phyloP scores from a whole-genome alignment of 805 yeast genomes.

The Myxozyma udenii region DNA sequence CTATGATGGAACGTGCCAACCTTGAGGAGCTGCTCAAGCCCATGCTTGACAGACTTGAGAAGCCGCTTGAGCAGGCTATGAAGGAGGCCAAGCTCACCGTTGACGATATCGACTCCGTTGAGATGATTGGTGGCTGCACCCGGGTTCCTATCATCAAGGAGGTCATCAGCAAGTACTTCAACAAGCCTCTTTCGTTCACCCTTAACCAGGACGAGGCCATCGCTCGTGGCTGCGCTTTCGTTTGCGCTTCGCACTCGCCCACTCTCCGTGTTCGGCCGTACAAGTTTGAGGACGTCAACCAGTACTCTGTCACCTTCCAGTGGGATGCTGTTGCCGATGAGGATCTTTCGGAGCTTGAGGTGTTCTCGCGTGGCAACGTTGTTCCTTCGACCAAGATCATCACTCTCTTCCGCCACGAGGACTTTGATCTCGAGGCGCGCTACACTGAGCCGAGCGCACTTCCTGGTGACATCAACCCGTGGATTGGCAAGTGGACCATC shows the following conservation, averaged over 20 bases:
- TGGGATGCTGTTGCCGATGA: conserved; percentile 96
- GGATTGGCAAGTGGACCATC: conserved; percentile 80
- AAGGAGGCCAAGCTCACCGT: conserved; percentile 68
- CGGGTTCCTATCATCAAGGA: conserved; percentile 94
- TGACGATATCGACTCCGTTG: conserved; percentile 83
- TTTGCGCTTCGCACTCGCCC: conserved; percentile 98
- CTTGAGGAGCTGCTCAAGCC: conserved; percentile 88
- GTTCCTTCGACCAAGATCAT: conserved; percentile 96
- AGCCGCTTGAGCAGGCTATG: conserved; percentile 79
- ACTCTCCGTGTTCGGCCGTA: conserved; percentile 97
- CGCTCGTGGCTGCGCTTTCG: conserved; percentile 98
- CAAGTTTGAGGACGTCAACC: conserved; percentile 94
- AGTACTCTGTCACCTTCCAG: conserved; percentile 84
- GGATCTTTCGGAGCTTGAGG: conserved; percentile 84
- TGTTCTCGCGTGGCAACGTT: conserved; percentile 88
- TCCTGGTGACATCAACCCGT: conserved; percentile 63
- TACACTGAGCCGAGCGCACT: conserved; percentile 73
- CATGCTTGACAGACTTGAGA: conserved; percentile 67
- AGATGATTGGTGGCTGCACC: conserved; percentile 96
- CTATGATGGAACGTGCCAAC: conserved; percentile 84
- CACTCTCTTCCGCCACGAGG: conserved; percentile 86
- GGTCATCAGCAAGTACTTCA: conserved; percentile 73
- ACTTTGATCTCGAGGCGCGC: conserved; percentile 80
- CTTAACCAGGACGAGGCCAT: conserved; percentile 99
- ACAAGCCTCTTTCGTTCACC: conserved; percentile 84